Conservation (phyloP, 768 basidiomycete genomes). For the Suillus occidentalis region DNA sequence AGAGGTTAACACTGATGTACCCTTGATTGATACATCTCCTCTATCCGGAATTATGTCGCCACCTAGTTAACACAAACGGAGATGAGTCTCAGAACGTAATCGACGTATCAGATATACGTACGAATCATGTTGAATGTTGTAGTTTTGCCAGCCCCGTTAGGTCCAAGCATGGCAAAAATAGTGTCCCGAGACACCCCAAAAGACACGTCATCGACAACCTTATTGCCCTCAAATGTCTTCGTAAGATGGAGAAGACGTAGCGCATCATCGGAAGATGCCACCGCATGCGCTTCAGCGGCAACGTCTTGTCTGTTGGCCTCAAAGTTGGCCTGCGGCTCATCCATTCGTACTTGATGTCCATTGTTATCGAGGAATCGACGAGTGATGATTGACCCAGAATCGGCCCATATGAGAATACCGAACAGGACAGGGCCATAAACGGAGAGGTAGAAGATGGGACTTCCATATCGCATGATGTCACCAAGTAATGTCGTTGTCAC, state of each 20-base stretch:
- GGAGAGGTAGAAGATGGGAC: constrained; percentile 74
- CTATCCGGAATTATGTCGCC: constrained; percentile 66
- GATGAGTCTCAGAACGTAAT: not conserved
- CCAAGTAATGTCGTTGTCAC: constrained; percentile 50
- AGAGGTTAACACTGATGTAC: constrained; percentile 61
- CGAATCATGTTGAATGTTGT: constrained; percentile 82
- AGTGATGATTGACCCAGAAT: constrained; percentile 63
- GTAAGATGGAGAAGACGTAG: constrained; percentile 63
- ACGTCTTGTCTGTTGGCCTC: constrained; percentile 48
- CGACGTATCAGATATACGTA: constrained; percentile 32
- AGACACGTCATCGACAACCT: constrained; percentile 72
- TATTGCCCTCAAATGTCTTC: constrained; percentile 56
- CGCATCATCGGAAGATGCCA: constrained; percentile 31
- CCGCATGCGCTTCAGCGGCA: constrained; percentile 48
- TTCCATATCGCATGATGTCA: constrained; percentile 61
- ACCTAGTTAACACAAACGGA: constrained; percentile 38
- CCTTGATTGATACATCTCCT: constrained; percentile 71
- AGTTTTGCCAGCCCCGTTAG: constrained; percentile 84
- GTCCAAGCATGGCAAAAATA: constrained; percentile 73
- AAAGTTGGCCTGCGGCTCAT: constrained; percentile 14
- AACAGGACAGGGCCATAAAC: constrained; percentile 59
- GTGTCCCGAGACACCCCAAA: constrained; percentile 64
- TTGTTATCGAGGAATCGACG: constrained; percentile 33
- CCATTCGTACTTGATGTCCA: constrained; percentile 15
- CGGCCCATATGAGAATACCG: constrained; percentile 67